phyloP scores from a whole-genome alignment of 2,329 filamentous ascomycete genomes.

The Aspergillus flavus region DNA sequence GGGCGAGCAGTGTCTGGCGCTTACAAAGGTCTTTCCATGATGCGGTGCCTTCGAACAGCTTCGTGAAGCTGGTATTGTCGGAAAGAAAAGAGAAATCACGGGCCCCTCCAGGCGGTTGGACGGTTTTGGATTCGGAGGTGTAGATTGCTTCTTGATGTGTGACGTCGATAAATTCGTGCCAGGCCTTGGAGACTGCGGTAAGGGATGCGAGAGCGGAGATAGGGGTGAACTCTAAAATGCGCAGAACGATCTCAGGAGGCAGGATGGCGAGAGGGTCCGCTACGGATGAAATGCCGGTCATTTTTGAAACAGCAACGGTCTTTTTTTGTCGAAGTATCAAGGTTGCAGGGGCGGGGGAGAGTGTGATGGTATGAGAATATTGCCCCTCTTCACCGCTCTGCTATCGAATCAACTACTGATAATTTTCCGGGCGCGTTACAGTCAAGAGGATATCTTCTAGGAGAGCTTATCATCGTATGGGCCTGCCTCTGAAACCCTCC shows the following conservation, averaged over 20 bases:
- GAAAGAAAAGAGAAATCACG: slow-evolving; percentile 37
- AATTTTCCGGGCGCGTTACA: no score
- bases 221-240: slow-evolving; percentile 43
- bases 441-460: no score
- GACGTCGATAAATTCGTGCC: slow-evolving; percentile 48
- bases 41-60: slow-evolving; percentile 34
- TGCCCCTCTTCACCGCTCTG: slow-evolving; percentile 14
- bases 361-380: slow-evolving; percentile 11
- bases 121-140: slow-evolving; percentile 39
- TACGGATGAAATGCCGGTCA: slow-evolving; percentile 16
- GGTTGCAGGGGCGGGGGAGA: slow-evolving; percentile 10
- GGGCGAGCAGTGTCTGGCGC: slow-evolving; percentile 41
- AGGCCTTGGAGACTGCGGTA: slow-evolving; percentile 37
- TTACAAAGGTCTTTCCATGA: slow-evolving; percentile 52
- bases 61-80: slow-evolving; percentile 32
- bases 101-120: slow-evolving; percentile 25
- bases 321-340: not conserved
- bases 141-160: slow-evolving; percentile 49
- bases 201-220: slow-evolving; percentile 39
- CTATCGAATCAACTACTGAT: not conserved
- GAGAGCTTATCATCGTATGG: no score
- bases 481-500: no score
- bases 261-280: slow-evolving; percentile 34
- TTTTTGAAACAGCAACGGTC: slow-evolving; percentile 15
- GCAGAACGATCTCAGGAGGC: slow-evolving; percentile 46